Evolutionary conservation across 768 basidiomycete genomes (phyloP).

Genomic region (Boletus rufocinnamomeus): DNA sequence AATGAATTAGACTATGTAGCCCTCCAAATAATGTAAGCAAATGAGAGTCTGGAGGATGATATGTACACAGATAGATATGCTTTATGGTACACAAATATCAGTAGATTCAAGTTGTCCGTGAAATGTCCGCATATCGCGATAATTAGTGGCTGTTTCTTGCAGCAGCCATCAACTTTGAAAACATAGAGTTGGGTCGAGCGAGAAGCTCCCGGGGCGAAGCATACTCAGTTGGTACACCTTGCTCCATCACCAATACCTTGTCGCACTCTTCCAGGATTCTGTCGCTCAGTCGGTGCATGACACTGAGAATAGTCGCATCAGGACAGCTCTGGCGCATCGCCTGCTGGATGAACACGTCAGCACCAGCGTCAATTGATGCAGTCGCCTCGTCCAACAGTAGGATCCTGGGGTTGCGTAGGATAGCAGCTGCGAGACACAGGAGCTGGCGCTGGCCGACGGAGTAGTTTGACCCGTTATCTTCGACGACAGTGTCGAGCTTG

Average conservation of each 20-base stretch:
- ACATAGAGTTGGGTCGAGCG: conserved; percentile 28
- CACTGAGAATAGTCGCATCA: conserved; percentile 30
- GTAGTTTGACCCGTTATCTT: conserved; percentile 71
- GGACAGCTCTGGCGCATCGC: conserved; percentile 35
- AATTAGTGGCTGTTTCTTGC: conserved; percentile 20
- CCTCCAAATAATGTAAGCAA: background rate
- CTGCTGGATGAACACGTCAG: conserved; percentile 69
- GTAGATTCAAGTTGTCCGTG: too few relatives aligned
- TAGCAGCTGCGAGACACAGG: conserved; percentile 52
- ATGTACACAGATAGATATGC: too few relatives aligned
- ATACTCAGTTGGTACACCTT: conserved; percentile 31
- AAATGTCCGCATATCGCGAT: background rate
- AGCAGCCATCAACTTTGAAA: conserved; percentile 31
- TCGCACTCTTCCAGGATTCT: conserved; percentile 32
- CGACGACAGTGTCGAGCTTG: conserved; percentile 76
- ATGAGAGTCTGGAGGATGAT: too few relatives aligned
- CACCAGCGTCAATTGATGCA: conserved; percentile 80
- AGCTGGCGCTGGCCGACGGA: conserved; percentile 93
- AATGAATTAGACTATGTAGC: background rate
- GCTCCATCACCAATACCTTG: conserved; percentile 42
- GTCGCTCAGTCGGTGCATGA: conserved; percentile 36
- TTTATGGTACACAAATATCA: too few relatives aligned
- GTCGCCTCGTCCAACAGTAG: conserved; percentile 36
- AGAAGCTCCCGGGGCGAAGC: conserved; percentile 28
- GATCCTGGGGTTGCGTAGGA: conserved; percentile 35